phyloP scores from a whole-genome alignment of 768 basidiomycete genomes.

The Candolleomyces efflorescens region DNA sequence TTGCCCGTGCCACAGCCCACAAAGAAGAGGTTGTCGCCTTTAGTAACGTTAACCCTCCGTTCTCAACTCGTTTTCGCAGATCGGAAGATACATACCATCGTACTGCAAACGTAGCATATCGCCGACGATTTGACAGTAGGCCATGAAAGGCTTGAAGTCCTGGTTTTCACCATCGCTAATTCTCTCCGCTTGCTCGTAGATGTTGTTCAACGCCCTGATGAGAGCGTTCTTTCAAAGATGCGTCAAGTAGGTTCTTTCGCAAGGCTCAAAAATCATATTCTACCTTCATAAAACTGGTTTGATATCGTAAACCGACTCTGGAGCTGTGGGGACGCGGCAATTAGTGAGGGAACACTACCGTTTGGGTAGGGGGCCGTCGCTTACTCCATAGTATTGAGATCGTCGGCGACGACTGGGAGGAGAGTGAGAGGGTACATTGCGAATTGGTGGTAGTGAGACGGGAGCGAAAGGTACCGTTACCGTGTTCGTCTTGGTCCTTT shows the following conservation, averaged over 20 bases:
- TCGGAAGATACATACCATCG: conserved; percentile 13
- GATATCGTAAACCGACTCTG: conserved; percentile 15
- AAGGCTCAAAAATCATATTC: background rate
- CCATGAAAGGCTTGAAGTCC: conserved; percentile 16
- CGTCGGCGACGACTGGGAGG: conserved; percentile 18
- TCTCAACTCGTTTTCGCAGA: background rate
- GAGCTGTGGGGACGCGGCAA: conserved; percentile 5
- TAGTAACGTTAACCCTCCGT: background rate
- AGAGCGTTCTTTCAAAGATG: conserved; percentile 19
- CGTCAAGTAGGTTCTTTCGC: background rate
- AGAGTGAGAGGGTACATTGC: conserved; percentile 20
- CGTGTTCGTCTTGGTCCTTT: background rate
- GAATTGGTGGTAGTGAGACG: background rate
- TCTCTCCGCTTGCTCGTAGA: conserved; percentile 15
- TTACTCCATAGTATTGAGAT: conserved; percentile 21
- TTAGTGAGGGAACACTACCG: background rate
- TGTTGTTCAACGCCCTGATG: conserved; percentile 21
- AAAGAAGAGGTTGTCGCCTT: conserved; percentile 25
- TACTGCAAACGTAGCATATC: conserved; percentile 19
- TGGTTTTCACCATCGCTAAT: conserved; percentile 11
- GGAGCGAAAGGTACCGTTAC: no score
- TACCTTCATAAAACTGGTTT: conserved; percentile 28
- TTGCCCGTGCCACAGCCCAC: conserved; percentile 7
- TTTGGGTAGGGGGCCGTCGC: background rate
- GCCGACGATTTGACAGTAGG: conserved; percentile 18